phyloP scores from a whole-genome alignment of 2,329 filamentous ascomycete species.

The Sporothrix mexicana region DNA sequence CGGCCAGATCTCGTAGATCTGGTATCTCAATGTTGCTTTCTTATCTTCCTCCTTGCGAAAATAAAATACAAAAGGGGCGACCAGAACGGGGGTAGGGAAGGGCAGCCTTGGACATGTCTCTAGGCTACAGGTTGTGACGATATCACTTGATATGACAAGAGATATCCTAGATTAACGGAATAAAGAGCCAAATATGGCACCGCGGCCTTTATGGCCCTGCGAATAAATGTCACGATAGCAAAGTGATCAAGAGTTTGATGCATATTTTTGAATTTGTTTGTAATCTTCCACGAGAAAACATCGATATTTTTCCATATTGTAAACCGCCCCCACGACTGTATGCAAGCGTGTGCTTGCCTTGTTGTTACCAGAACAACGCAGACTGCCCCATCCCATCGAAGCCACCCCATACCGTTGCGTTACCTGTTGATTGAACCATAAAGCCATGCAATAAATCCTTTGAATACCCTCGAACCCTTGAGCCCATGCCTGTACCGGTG shows the following conservation, averaged over 20 bases:
- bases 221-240: neutral
- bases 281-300: neutral
- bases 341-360: neutral
- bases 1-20: slow-evolving; percentile 77
- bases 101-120: too few species aligned
- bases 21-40: neutral
- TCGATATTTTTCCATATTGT: neutral
- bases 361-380: slow-evolving; percentile 26
- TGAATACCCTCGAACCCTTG: too few species aligned
- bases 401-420: slow-evolving; percentile 1
- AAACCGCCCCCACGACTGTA: neutral
- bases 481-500: neutral
- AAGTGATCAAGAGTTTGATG: neutral
- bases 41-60: too few species aligned
- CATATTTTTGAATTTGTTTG: neutral
- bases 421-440: neutral
- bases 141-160: too few species aligned
- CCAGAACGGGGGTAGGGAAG: too few species aligned
- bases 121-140: too few species aligned
- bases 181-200: too few species aligned
- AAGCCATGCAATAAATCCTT: too few species aligned
- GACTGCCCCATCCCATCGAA: neutral
- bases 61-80: slow-evolving; percentile 7
- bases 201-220: neutral
- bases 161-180: too few species aligned